Base-by-base conservation (phyloP, 768 basidiomycete genomes). In the Pholiota molesta region DNA sequence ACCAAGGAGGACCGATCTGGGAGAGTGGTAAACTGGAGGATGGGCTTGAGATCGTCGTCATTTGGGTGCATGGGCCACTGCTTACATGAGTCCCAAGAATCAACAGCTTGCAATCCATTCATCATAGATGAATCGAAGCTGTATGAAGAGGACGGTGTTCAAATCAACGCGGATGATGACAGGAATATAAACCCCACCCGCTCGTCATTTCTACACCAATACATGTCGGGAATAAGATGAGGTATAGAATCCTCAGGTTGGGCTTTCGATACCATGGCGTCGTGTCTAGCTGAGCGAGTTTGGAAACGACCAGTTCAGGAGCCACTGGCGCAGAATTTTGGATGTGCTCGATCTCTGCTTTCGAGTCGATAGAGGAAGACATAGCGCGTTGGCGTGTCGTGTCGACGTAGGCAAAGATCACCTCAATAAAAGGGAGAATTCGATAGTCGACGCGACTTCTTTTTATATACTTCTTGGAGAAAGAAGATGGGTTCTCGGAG, bases 71-170 rank as follows among this genome's bases (percentile, higher is more conserved):
- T 11, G 10, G 16, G 5, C 29, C 9, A 31, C 4, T 19, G 54
- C 79, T 64, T 51, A 87, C 86, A 87, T 4, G 72, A 73, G 64
- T 83, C 77, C 84, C 85, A 88, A 0, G 84, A 81, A 21, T 79
- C 71, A 3, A 87, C 84, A 0, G 85, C 83, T 70, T 88, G 86
- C 44, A 88, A 67, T 39, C 85, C 86, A 66, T 86, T 87, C 68
- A 87, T 76, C 85, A 87, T 87, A 5, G 85, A 84, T 0, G 84
- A 81, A 59, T 86, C 84, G 65, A 83, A 86, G 1, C 84, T 86
- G 47, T 13, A 52, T 14, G 31, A 7, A 55, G 35, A 6, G 42
- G 9, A 11, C 26, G n/a, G 2, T 51, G 1, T 17, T 14, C 21
- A 28, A 5, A 13, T 23, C 11, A 11, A 13, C 14, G 10, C 39